These are phyloP conservation scores for Syzygium aqueum DNA, from an alignment of 345 rosid species.

Conservation along the genomic window DNA sequence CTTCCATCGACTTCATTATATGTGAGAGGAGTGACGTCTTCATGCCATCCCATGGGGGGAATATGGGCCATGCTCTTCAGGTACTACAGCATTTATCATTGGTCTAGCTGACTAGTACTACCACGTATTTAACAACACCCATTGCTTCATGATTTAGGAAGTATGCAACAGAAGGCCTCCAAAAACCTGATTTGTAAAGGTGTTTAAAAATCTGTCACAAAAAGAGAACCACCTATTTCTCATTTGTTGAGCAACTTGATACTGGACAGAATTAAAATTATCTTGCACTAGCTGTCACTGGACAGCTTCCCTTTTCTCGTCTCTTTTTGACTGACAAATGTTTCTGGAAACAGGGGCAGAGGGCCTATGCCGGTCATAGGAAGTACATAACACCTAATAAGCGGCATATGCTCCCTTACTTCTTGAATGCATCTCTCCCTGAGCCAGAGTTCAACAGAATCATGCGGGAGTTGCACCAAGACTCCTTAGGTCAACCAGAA, in stretches of 20 bases:
- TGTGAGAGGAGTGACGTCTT: constrained; percentile 80
- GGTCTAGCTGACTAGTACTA: background rate
- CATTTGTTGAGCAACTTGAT: background rate
- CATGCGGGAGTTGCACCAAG: constrained; percentile 56
- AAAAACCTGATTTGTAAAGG: background rate
- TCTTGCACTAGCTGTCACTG: background rate
- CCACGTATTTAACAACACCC: background rate
- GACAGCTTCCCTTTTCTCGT: background rate
- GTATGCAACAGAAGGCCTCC: background rate
- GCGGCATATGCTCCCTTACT: constrained; percentile 82
- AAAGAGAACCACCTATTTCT: background rate
- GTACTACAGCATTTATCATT: constrained; percentile 13
- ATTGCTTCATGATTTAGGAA: background rate
- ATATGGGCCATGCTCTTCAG: constrained; percentile 95
- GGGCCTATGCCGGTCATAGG: constrained; percentile 84
- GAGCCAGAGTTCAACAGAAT: constrained; percentile 59
- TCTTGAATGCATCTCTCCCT: constrained; percentile 52
- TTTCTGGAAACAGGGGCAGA: constrained; percentile 47
- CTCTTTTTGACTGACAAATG: background rate
- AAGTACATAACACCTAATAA: constrained; percentile 89
- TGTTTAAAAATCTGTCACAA: background rate
- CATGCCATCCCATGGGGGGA: constrained; percentile 99
- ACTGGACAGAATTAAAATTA: background rate
- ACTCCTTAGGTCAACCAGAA: constrained; percentile 88
- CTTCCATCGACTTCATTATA: constrained; percentile 82